Base-by-base conservation (phyloP, 2,329 filamentous ascomycete species). In the Aspergillus sp. region DNA sequence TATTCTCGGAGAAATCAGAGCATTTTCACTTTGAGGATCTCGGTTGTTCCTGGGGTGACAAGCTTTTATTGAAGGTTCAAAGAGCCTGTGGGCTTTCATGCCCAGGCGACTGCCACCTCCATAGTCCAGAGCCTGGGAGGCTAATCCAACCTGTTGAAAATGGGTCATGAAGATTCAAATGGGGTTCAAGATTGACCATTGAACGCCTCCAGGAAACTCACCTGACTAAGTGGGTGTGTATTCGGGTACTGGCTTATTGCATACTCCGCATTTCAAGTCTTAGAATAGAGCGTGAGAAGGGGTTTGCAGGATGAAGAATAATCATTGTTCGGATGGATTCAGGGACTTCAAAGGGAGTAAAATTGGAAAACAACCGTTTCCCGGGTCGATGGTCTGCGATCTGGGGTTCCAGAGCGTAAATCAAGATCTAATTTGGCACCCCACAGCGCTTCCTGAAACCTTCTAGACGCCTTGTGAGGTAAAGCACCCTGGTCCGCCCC, bases 341-440 rank as follows among this genome's bases (percentile, higher is more conserved):
- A 41, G 34, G 34, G 34, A 3, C 34, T 41, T 41, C 9, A 41
- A 41, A 4, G 34, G 34, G 6, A 15, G 11, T 5, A 17, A 15
- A 41, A 41, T 13, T 5, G 11, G 15, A 4, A 41, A 41, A 5
- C 15, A 2, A 11, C 34, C 34, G 2, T 13, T 15, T 15, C 34
- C 2, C 1, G 15, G 34, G 11, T 41, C 13, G 34, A 15, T 15
- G 34, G 34, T 6, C 34, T 41, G 34, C 34, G 15, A 41, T 15
- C 31, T 41, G 25, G 8, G 19, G 19, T 28, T n/a, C 7, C 11
- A 31, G 17, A 17, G 11, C 11, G 30, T 8, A 22, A 38, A 31
- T 48, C n/a, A 31, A 48, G 53, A 57, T 61, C 59, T 61, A 11
- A 48, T 23, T 11, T 19, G 6, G 30, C n/a, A 25, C 8, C 22